Evolutionary conservation across 2,329 filamentous ascomycete species (phyloP).

Genomic region (Fulvia fulva): DNA sequence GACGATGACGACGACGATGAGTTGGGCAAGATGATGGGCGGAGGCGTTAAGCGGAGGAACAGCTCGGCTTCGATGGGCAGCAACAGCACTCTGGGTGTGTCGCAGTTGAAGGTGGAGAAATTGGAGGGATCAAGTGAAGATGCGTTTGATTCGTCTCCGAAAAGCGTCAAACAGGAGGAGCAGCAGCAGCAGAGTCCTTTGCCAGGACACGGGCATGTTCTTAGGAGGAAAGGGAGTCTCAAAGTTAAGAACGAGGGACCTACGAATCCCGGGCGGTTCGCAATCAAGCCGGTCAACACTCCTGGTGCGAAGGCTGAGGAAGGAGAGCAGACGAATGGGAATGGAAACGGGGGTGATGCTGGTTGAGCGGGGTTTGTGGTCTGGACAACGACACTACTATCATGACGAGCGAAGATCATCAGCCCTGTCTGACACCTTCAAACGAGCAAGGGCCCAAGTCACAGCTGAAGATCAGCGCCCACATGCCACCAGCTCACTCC

Average conservation of each 20-base stretch:
- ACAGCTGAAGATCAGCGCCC: neutral
- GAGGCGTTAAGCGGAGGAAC: conserved; percentile 43
- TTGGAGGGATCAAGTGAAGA: conserved; percentile 15
- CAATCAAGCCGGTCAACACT: conserved; percentile 26
- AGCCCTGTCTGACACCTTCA: no score
- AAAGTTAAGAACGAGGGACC: conserved; percentile 42
- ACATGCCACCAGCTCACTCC: no score
- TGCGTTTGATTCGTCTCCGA: conserved; percentile 6
- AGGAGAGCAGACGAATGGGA: conserved; percentile 4
- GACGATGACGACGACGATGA: conserved; percentile 91
- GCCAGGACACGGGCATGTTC: conserved; percentile 19
- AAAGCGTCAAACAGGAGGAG: conserved; percentile 10
- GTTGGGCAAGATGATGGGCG: conserved; percentile 64
- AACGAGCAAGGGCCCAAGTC: no score
- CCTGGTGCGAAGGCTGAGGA: neutral
- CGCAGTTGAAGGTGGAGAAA: conserved; percentile 4
- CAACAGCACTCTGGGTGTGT: conserved; percentile 22
- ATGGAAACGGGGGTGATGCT: conserved; percentile 4
- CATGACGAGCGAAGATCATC: no score
- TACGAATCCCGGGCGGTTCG: conserved; percentile 22
- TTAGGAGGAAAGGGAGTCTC: conserved; percentile 43
- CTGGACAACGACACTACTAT: neutral
- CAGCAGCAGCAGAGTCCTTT: conserved; percentile 19
- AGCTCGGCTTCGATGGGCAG: conserved; percentile 28
- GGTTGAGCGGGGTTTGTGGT: conserved; percentile 2